Evolutionary conservation across 1,284 basidiomycete genomes (phyloP), one percentile per base, ranked within the genome.

Genomic region (Xerocomus nothofagi): DNA sequence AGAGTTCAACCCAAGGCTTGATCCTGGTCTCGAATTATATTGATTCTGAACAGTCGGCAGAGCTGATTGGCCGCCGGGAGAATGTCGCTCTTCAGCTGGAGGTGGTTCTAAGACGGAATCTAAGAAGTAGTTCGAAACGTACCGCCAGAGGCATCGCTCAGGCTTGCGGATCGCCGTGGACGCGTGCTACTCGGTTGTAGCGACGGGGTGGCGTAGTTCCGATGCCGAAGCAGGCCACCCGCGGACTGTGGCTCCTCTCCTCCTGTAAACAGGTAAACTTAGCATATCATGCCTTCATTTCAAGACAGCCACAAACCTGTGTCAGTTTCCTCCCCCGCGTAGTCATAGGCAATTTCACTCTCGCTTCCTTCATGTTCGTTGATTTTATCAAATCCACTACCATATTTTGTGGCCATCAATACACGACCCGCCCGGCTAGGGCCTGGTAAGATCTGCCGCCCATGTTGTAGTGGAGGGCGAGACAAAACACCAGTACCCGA

Each of bases 121-220:
- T 24, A 44, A 46, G 49, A 54, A 17, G 31, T 39, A 37, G 27
- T 42, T 56, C 33, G 37, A 45, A 59, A 59, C 63, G 65, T 70
- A 70, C 68, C 53, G 74, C 75, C 65, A 44, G 72, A 69, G 30
- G 79, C 79, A 59, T 86, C 83, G 58, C 84, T 86, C 43, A 88
- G 67, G 61, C 85, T 87, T 15, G 82, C 82, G 26, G 85, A 87
- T 43, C 86, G 74, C 46, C 85, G 73, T 44, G 82, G 78, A 30
- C 84, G 77, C 20, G 72, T 73, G 44, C 54, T 43, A 24, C 39
- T 56, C 39, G 54, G 50, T 52, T 56, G 60, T 43, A n/a, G 50
- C 40, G 37, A 57, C 50, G 63, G 44, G 24, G 55, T 49, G 18
- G 36, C 64, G 23, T 70, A 61, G 44, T 33, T 65, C 26, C 65